phyloP scores from a whole-genome alignment of 2,329 filamentous ascomycete species.

The Talaromyces sp. region DNA sequence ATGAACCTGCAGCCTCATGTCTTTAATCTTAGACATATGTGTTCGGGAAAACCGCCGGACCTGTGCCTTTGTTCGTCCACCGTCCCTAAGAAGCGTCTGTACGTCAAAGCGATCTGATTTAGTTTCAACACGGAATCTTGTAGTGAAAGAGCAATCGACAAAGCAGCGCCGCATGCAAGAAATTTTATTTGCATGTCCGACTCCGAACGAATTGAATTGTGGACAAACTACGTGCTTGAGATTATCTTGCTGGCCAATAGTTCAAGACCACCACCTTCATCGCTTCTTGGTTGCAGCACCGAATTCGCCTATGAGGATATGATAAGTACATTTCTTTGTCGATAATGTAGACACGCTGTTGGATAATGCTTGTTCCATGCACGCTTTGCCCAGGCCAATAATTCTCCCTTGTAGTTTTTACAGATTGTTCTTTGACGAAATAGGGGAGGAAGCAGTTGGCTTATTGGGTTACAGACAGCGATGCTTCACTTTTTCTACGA shows the following conservation, averaged over 20 bases:
- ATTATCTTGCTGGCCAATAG: not conserved
- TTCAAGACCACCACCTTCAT: not conserved
- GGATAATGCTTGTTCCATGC: not conserved
- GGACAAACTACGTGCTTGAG: not conserved
- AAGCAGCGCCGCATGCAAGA: not conserved
- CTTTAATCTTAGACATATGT: not conserved
- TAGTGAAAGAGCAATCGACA: not conserved
- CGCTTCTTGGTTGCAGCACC: not conserved
- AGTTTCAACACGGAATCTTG: not conserved
- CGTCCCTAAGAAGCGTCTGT: not conserved
- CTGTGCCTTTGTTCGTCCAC: not conserved
- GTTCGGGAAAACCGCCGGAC: not conserved
- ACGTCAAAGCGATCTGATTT: not conserved
- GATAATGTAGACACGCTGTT: not conserved
- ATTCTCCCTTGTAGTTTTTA: not conserved
- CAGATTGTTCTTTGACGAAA: not conserved
- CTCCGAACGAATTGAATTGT: not conserved
- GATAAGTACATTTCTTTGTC: not conserved
- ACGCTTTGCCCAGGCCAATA: not conserved
- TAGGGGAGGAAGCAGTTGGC: not conserved
- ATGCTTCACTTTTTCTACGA: not conserved
- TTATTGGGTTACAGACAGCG: not conserved
- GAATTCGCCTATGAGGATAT: not conserved
- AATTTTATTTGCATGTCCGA: not conserved
- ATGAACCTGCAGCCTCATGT: not conserved